Conservation (phyloP, 306 rosid species). For the peach (Prunus persica) region Prunus_persica_NCBIv2 NC_034009.1:7655001-7655500, state of each 20-base stretch:
- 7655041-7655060: too few species aligned
- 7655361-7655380: slow-evolving; percentile 5
- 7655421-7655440: slow-evolving; percentile 1
- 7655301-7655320: slow-evolving; percentile 33
- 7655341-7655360: slow-evolving; percentile 18
- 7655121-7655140: too few species aligned
- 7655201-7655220: background rate
- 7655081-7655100: too few species aligned
- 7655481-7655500: background rate
- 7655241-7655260: slow-evolving; percentile 10
- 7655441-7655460: slow-evolving; percentile 7
- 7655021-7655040: too few species aligned
- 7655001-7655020: slow-evolving; percentile 1
- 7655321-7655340: slow-evolving; percentile 25
- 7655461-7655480: background rate
- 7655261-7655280: slow-evolving; percentile 17
- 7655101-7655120: too few species aligned
- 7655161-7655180: background rate
- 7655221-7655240: slow-evolving; percentile 20
- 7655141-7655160: background rate
- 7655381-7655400: slow-evolving; percentile 19
- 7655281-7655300: slow-evolving; percentile 24
- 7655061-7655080: too few species aligned
- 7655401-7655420: slow-evolving; percentile 27
- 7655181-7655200: background rate